Evolutionary conservation across 2,329 filamentous ascomycete genomes (phyloP).

Genomic region (Metarhizium album): DNA sequence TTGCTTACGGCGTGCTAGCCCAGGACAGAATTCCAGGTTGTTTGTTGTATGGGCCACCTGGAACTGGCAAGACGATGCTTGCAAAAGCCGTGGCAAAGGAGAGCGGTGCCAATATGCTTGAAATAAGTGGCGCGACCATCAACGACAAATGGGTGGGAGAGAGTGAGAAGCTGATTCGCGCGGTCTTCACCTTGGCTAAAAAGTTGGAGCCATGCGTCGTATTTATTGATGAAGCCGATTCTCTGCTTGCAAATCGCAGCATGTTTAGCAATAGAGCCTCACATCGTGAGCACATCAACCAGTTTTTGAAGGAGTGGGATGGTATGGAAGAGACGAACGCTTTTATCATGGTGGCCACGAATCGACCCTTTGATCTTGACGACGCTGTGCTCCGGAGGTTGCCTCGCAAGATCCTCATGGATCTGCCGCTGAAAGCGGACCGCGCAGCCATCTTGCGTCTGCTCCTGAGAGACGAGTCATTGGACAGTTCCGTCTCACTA

Average conservation of each 20-base stretch:
- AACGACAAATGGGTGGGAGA: constrained; percentile 97
- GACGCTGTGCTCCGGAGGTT: constrained; percentile 72
- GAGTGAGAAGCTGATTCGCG: constrained; percentile 89
- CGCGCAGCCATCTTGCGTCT: constrained; percentile 59
- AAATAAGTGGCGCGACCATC: constrained; percentile 81
- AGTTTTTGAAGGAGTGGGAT: constrained; percentile 95
- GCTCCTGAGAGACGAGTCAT: constrained; percentile 55
- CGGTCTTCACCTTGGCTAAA: constrained; percentile 82
- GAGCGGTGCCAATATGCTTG: constrained; percentile 63
- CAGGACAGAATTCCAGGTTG: constrained; percentile 86
- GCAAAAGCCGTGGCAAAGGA: constrained; percentile 61
- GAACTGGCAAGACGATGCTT: constrained; percentile 62
- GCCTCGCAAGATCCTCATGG: constrained; percentile 61
- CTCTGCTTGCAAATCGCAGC: constrained; percentile 71
- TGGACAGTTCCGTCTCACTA: constrained; percentile 52
- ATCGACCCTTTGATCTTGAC: constrained; percentile 89
- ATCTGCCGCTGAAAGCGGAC: constrained; percentile 57
- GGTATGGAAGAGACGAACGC: constrained; percentile 72
- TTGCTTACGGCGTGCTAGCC: constrained; percentile 85
- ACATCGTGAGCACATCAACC: constrained; percentile 87
- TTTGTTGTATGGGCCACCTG: constrained; percentile 78
- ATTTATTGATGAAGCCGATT: constrained; percentile 95
- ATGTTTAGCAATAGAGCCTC: constrained; percentile 54
- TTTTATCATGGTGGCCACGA: constrained; percentile 98
- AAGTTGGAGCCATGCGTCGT: constrained; percentile 88